Base-by-base conservation (phyloP, 2,329 filamentous ascomycete genomes). In the Pseudogymnoascus sp. region DNA sequence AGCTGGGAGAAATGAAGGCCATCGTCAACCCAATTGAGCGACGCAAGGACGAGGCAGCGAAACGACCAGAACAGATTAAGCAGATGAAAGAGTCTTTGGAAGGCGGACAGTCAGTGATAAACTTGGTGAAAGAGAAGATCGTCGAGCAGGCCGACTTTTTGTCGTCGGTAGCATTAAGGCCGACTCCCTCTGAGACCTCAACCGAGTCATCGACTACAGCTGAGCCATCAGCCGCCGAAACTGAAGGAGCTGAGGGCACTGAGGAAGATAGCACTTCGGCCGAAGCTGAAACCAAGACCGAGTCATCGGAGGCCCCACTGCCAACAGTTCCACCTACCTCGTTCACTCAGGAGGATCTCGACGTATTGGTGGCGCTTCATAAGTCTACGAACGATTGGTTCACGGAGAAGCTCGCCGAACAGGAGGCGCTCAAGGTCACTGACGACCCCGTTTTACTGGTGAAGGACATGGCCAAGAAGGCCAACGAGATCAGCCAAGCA, bases 21-120 rank as follows among this genome's bases (percentile, higher is more conserved):
- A 83, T 97, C 55, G 89, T 92, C 60, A 79, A 84, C 33, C 93
- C 92, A 1, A 85, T 96, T 27, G 81, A 91, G 67, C 85, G 82
- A 71, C 85, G 94, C 63, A 86, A 87, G 58, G 81, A 87, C 13
- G 93, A 99, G 73, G 80, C 84, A 2, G 76, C 79, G 10, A 82
- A 85, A 72, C 86, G 93, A 29, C 92, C 92, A 1, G 84, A 84
- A 62, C 80, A 88, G 27, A 72, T 97, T 59, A 78, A 85, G 60
- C 73, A 78, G 5, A 77, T 97, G 35, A 82, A 89, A 72, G 83
- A 87, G 3, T 81, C 86, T n/a, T 78, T 97, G 55, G 81, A 86
- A 62, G 83, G 87, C 71, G 87, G 90, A 2, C 82, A 85, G 63
- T 81, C 82, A n/a, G 85, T 96, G 68, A 78, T 92, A 40, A 79